Percentiles rank a stretch among this genome's conserved stretches.
phyloP scores from a whole-genome alignment of 2,329 filamentous ascomycete species.

The Didymellaceae sp. region DNA sequence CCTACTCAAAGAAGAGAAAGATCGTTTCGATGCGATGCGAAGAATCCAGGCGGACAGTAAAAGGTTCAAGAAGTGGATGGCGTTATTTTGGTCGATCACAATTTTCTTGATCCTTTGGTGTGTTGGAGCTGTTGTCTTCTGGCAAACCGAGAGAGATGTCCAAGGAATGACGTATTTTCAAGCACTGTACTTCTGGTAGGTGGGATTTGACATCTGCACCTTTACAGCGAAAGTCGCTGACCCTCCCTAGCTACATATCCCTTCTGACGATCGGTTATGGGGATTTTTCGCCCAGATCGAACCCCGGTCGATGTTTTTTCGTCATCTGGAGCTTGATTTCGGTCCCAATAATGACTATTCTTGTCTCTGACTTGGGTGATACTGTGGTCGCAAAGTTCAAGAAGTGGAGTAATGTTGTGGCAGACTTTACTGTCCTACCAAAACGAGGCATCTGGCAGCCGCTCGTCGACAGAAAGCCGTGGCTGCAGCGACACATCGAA shows the following conservation, averaged over 20 bases:
- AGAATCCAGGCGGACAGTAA: conserved; percentile 73
- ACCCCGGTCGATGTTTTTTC: conserved; percentile 82
- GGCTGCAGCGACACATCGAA: conserved; percentile 46
- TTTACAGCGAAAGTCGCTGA: neutral
- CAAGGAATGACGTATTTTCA: conserved; percentile 76
- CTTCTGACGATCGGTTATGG: conserved; percentile 89
- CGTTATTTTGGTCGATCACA: conserved; percentile 70
- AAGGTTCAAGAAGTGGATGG: conserved; percentile 74
- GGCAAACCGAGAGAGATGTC: conserved; percentile 60
- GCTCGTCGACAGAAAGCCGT: conserved; percentile 58
- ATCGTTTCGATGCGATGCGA: conserved; percentile 82
- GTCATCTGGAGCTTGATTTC: conserved; percentile 92
- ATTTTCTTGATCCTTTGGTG: conserved; percentile 81
- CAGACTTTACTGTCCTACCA: conserved; percentile 71
- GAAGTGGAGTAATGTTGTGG: conserved; percentile 64
- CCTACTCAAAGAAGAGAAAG: conserved; percentile 64
- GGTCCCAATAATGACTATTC: conserved; percentile 84
- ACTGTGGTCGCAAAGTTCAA: conserved; percentile 76
- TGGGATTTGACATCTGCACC: neutral
- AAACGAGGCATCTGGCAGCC: conserved; percentile 63
- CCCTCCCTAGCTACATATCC: conserved; percentile 56
- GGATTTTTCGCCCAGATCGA: conserved; percentile 77
- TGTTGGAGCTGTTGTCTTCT: conserved; percentile 79
- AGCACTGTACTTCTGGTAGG: conserved; percentile 82
- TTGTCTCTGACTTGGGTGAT: conserved; percentile 68